Evolutionary conservation across 352 stramenopile genomes (phyloP).

Genomic region (Aphanomyces invadans): DNA sequence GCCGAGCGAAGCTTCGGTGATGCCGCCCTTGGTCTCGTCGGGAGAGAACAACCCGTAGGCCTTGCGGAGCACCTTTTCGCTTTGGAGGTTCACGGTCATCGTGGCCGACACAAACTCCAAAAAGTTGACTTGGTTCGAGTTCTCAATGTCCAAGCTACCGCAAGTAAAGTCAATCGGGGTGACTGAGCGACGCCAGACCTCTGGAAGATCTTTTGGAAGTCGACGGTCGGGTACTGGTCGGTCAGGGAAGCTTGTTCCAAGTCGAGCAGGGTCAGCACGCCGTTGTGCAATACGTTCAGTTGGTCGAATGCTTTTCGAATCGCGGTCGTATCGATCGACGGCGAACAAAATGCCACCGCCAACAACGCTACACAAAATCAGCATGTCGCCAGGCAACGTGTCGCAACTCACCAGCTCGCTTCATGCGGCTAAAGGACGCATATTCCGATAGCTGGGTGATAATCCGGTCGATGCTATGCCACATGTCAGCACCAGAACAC

Average conservation of each 20-base stretch:
- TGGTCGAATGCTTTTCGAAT: constrained; percentile 72
- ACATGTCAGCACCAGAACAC: neutral
- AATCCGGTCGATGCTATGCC: constrained; percentile 2
- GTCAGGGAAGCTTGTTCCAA: constrained; percentile 36
- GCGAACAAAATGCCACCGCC: constrained; percentile 62
- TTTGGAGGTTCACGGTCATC: constrained; percentile 48
- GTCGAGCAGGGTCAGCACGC: constrained; percentile 59
- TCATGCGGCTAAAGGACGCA: constrained; percentile 41
- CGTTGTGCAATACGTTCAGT: constrained; percentile 61
- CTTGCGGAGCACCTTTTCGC: constrained; percentile 44
- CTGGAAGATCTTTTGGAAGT: constrained; percentile 55
- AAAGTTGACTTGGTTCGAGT: constrained; percentile 65
- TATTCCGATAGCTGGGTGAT: constrained; percentile 37
- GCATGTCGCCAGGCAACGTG: neutral
- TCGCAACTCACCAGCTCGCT: constrained; percentile 12
- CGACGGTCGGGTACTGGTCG: constrained; percentile 51
- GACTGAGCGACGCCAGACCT: constrained; percentile 29
- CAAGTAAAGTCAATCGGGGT: neutral
- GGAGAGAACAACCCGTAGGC: constrained; percentile 62
- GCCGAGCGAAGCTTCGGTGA: constrained; percentile 48
- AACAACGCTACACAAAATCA: constrained; percentile 38
- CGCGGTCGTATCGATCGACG: constrained; percentile 40
- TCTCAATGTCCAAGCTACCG: constrained; percentile 57
- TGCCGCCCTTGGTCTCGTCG: constrained; percentile 42
- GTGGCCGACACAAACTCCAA: constrained; percentile 74